Base-by-base conservation (phyloP, 345 rosid genomes). In the Boechera stricta region DNA sequence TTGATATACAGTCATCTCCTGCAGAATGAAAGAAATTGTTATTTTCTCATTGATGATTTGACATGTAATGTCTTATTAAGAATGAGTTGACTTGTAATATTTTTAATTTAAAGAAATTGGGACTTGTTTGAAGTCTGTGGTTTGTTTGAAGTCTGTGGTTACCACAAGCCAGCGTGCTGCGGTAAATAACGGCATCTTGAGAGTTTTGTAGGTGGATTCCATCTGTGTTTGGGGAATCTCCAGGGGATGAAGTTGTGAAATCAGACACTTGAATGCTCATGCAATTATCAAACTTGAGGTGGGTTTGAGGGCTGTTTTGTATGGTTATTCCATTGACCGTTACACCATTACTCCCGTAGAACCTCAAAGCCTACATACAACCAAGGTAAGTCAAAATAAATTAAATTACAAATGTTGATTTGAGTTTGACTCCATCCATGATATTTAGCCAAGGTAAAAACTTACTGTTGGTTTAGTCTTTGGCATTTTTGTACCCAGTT, bases 1-100 rank as follows among this genome's bases (percentile, higher is more conserved):
- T 86, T 6, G 96, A 94, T 38, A 91, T 76, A 61, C 98, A 91
- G 64, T 94, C 98, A 83, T 91, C 97, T 52, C 98, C 98, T 94
- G 87, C 52, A 58, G 11, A 84, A 79, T 8, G n/a, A 16, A 70
- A 35, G 8, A 56, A 45, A 68, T 29, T 31, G 2, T 57, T 42
- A n/a, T 29, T 45, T 64, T 35, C 61, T 44, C 48, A 7, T 21
- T 65, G 47, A 39, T 39, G 55, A 54, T 42, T 51, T 29, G 38
- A 77, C 72, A 21, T 64, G 15, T 35, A n/a, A 3, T 44, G 33
- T 77, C 65, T 62, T 24, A 35, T 74, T 55, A 24, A 13, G 52
- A 56, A 57, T 16, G 21, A 47, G 42, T 28, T 67, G 61, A 41
- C 62, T 49, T 67, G 68, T 49, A 16, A n/a, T 16, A 55, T 48